Evolutionary conservation across 2,329 filamentous ascomycete genomes (phyloP), one percentile per base, ranked within the genome.

Genomic region (Colletotrichum liriopes): DNA sequence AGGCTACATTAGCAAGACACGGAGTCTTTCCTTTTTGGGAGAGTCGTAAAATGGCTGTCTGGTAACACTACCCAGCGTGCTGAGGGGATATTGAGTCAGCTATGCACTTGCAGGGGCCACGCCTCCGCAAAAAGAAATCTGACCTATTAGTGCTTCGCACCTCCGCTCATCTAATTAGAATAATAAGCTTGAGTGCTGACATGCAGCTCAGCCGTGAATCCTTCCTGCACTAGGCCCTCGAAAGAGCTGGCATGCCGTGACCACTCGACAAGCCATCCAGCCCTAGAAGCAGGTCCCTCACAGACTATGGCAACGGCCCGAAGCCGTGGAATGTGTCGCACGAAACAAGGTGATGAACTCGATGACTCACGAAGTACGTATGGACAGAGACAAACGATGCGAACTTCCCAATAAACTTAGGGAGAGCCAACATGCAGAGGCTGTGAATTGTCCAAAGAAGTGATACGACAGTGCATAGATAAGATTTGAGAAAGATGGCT

Each of bases 171-270:
- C 5, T 51, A 37, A 47, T 5, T 20, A 20, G 18, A 23, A 29
- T 14, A 23, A 18, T 45, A 16, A 47, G 41, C 29, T 32, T 39
- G 23, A 23, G 39, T 43, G 39, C 39, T 51, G 63, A 32, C 52
- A 23, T 35, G 29, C 26, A 47, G 26, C 52, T 65, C 29, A 56
- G 52, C 51, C 51, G 39, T 26, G n/a, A 56, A 65, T 58, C 41
- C 63, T 52, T 32, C 16, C 7, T 3, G 39, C n/a, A 6, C 12
- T 32, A 20, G 20, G 6, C 5, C 14, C 9, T 35, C 20, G 43
- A 56, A 14, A 29, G n/a, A 37, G 20, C 9, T 26, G 56, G 7
- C 56, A 32, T 32, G 16, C 11, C 23, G 16, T 32, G 14, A 23
- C 43, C 58, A 29, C 7, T 11, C 35, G 39, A 60, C 20, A 32